A percentile compares a stretch with the other conserved stretches of the same genome.
Evolutionary conservation across 345 rosid species (phyloP).

Genomic region (Salix caprea): DNA sequence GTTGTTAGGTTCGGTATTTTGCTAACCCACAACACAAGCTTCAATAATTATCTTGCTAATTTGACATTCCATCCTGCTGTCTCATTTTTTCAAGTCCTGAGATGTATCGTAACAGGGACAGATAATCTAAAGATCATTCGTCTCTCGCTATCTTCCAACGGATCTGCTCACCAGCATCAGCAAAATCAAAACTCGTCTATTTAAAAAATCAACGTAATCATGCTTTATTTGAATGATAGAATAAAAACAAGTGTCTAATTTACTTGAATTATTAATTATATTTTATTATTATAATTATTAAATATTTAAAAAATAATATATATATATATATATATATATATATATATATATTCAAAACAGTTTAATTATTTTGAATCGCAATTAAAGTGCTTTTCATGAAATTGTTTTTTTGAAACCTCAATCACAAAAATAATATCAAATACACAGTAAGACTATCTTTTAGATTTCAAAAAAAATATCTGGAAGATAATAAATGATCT

Average conservation of each 20-base stretch:
- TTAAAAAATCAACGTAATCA: not conserved
- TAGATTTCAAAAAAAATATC: too few relatives aligned
- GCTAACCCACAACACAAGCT: conserved; percentile 2
- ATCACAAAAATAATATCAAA: too few relatives aligned
- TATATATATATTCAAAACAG: too few relatives aligned
- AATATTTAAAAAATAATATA: too few relatives aligned
- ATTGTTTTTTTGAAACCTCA: too few relatives aligned
- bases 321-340: too few relatives aligned
- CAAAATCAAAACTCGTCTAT: not conserved
- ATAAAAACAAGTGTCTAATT: too few relatives aligned
- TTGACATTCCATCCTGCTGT: conserved; percentile 1
- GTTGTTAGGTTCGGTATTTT: conserved; percentile 6
- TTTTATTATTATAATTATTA: too few relatives aligned
- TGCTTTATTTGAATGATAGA: not conserved
- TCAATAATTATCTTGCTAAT: not conserved
- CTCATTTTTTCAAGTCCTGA: not conserved
- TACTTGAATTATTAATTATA: too few relatives aligned
- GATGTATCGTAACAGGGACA: not conserved
- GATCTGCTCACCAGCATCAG: not conserved
- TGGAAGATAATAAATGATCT: too few relatives aligned
- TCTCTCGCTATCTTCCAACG: conserved; percentile 2
- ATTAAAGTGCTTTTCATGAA: rapidly evolving
- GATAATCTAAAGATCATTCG: not conserved
- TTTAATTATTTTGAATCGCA: too few relatives aligned
- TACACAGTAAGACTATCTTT: too few relatives aligned